phyloP scores from a whole-genome alignment of 2,329 filamentous ascomycete genomes.

The Fusarium pseudoanthophilum region DNA sequence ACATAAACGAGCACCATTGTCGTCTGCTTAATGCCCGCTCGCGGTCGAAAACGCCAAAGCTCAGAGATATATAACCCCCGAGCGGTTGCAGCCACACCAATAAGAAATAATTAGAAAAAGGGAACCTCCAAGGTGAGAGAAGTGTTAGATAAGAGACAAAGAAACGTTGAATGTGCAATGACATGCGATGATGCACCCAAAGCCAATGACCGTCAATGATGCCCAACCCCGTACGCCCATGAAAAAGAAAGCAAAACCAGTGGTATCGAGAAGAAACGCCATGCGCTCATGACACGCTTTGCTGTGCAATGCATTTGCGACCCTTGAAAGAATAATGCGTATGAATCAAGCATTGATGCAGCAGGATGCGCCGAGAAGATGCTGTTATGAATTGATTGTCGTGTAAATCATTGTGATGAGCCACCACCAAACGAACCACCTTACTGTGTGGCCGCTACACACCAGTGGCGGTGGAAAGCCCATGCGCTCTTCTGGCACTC shows the following conservation, averaged over 20 bases:
- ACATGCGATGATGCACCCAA: constrained; percentile 39
- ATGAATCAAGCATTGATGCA: constrained; percentile 47
- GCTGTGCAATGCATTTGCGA: constrained; percentile 55
- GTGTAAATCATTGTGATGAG: constrained; percentile 25
- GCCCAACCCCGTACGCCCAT: constrained; percentile 43
- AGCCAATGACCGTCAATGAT: constrained; percentile 43
- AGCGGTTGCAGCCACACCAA: constrained; percentile 15
- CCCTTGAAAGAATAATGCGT: constrained; percentile 45
- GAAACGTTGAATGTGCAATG: constrained; percentile 34
- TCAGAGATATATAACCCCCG: neutral
- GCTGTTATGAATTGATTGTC: constrained; percentile 36
- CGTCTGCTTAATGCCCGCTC: constrained; percentile 34
- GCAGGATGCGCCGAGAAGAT: constrained; percentile 42
- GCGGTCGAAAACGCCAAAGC: neutral
- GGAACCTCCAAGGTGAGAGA: constrained; percentile 29
- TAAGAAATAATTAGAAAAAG: constrained; percentile 41
- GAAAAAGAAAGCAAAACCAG: constrained; percentile 47
- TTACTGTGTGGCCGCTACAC: constrained; percentile 76
- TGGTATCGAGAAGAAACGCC: constrained; percentile 59
- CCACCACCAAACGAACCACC: neutral
- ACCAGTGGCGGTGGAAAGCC: constrained; percentile 99
- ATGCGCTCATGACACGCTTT: constrained; percentile 55
- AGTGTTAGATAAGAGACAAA: constrained; percentile 27
- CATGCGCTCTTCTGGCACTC: constrained; percentile 99
- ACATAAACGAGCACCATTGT: constrained; percentile 33